These are phyloP conservation scores for Phoenix dactylifera DNA, from an alignment of 176 grass and related monocot species.

Conservation along the genomic window DNA sequence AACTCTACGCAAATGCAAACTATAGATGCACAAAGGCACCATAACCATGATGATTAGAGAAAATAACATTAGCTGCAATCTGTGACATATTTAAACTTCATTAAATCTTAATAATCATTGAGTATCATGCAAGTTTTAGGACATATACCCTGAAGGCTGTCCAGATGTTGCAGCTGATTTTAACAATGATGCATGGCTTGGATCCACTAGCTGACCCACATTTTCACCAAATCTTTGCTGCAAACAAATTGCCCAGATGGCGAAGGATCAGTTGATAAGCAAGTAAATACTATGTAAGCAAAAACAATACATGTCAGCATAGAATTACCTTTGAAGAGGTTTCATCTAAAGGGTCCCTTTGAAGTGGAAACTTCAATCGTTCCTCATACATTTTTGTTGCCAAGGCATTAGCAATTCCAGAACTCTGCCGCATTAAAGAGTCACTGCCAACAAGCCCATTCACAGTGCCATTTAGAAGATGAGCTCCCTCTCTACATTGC, in stretches of 20 bases:
- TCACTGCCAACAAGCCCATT: constrained; percentile 58
- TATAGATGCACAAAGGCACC: background rate
- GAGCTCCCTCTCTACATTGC: constrained; percentile 51
- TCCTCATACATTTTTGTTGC: constrained; percentile 98
- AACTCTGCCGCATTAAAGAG: constrained; percentile 49
- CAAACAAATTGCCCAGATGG: constrained; percentile 12
- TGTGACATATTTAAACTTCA: constrained; percentile 15
- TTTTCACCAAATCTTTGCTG: constrained; percentile 91
- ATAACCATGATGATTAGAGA: too few species aligned
- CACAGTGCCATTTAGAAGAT: constrained; percentile 62
- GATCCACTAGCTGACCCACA: constrained; percentile 68
- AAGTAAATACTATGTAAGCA: too few species aligned
- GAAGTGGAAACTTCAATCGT: constrained; percentile 32
- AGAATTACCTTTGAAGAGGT: too few species aligned
- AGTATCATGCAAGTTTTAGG: background rate
- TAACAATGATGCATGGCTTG: constrained; percentile 65
- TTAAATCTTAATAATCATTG: constrained; percentile 6
- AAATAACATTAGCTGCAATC: background rate
- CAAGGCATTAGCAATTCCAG: constrained; percentile 79
- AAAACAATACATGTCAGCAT: too few species aligned
- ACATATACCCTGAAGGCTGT: constrained; percentile 77
- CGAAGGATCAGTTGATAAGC: too few species aligned
- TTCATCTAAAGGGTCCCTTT: too few species aligned
- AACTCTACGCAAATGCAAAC: background rate
- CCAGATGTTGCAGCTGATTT: constrained; percentile 69